These are phyloP conservation scores for Phanerochaete sordida DNA, from an alignment of 768 basidiomycete genomes.

Conservation along the genomic window DNA sequence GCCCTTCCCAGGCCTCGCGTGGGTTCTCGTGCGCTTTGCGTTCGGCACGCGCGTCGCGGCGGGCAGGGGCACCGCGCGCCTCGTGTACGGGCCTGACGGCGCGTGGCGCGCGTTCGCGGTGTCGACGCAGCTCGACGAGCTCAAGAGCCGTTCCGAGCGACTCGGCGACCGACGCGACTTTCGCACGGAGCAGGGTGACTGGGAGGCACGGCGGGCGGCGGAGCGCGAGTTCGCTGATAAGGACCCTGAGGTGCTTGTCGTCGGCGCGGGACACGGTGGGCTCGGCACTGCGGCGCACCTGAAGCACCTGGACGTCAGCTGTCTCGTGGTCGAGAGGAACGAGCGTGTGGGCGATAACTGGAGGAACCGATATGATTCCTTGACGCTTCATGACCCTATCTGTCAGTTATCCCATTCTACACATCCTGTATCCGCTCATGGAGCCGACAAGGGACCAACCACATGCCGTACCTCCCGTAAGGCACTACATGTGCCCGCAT, in stretches of 20 bases:
- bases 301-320: constrained; percentile 43
- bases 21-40: constrained; percentile 53
- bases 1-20: constrained; percentile 46
- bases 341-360: constrained; percentile 61
- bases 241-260: constrained; percentile 45
- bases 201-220: constrained; percentile 43
- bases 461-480: constrained; percentile 54
- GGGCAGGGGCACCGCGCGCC: constrained; percentile 49
- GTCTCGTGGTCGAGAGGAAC: constrained; percentile 62
- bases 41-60: constrained; percentile 50
- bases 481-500: constrained; percentile 18
- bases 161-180: constrained; percentile 38
- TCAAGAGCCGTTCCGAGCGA: constrained; percentile 53
- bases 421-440: too few species aligned
- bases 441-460: constrained; percentile 34
- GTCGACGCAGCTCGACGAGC: constrained; percentile 46
- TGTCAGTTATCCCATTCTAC: constrained; percentile 33
- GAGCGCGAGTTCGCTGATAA: constrained; percentile 43
- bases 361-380: constrained; percentile 62
- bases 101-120: constrained; percentile 60
- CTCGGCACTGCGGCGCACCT: constrained; percentile 55
- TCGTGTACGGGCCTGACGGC: constrained; percentile 37
- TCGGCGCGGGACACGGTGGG: constrained; percentile 47
- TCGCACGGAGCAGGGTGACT: constrained; percentile 47
- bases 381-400: constrained; percentile 66